Evolutionary conservation across 495 filamentous ascomycete species (phyloP), one percentile per base, ranked within the genome.

Genomic region (Schizothecium vesticola): DNA sequence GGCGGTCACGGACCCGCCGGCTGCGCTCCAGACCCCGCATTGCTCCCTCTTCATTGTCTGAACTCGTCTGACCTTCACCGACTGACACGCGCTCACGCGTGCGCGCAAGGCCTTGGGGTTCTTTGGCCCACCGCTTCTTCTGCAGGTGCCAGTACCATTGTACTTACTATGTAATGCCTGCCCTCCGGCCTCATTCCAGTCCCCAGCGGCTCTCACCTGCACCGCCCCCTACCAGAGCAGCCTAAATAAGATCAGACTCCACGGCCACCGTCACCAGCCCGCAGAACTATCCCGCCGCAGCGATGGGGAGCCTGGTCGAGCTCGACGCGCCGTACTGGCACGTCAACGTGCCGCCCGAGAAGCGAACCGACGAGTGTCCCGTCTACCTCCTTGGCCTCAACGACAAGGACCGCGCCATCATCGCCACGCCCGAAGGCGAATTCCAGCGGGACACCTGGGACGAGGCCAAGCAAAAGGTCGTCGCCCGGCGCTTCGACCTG

Each of bases 241-340:
- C 43, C 43, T 51, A 51, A 51, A 51, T 51, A 51, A 51, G 43
- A 51, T 51, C 43, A n/a, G 6, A 9, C 43, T n/a, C 43, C 43
- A 51, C 43, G 43, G 19, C 19, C 43, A 51, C n/a, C 43, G 43
- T 51, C 43, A 51, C 43, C n/a, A 51, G 43, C 43, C 43, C 43
- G 43, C 43, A 3, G 13, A 11, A 11, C 36, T 13, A 10, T 43
- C 36, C 36, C 36, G 16, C 43, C 43, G 43, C 43, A 51, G 16
- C 43, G 12, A 51, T 51, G 43, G 43, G 43, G 43, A 61, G 26
- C 25, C 60, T 21, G 12, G 60, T 61, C 22, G 28, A 59, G 21
- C n/a, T 36, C 66, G 24, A 69, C 51, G 79, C 8, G 26, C 90
- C 91, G 1, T 96, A 89, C 81, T 96, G 91, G 92, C 86, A 91